These are phyloP conservation scores for Alternaria arborescens DNA, from an alignment of 2,329 filamentous ascomycete genomes.

Conservation along the genomic window DNA sequence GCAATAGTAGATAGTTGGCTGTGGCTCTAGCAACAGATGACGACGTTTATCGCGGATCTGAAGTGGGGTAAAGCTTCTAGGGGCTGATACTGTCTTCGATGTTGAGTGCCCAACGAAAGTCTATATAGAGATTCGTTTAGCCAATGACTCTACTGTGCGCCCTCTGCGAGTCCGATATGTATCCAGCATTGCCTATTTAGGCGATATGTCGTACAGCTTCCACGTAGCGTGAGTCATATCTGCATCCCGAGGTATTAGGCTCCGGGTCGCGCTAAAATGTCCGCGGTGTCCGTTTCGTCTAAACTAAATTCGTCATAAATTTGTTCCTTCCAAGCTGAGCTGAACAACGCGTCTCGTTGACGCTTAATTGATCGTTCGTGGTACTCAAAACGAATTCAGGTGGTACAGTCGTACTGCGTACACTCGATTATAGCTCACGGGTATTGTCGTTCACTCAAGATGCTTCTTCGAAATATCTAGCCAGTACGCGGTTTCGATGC, in stretches of 20 bases:
- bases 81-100: constrained; percentile 6
- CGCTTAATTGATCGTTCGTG: neutral
- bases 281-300: constrained; percentile 13
- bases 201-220: constrained; percentile 40
- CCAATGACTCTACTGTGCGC: constrained; percentile 24
- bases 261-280: constrained; percentile 17
- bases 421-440: neutral
- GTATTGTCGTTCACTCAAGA: constrained; percentile 11
- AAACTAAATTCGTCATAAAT: neutral
- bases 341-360: neutral
- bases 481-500: constrained; percentile 68
- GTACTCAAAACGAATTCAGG: neutral
- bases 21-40: neutral
- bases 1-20: neutral
- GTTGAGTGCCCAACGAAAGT: constrained; percentile 23
- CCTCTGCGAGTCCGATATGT: constrained; percentile 26
- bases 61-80: constrained; percentile 16
- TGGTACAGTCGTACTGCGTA: neutral
- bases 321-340: neutral
- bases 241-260: constrained; percentile 18
- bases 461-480: constrained; percentile 56
- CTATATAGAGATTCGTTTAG: constrained; percentile 26
- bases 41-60: neutral
- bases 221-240: constrained; percentile 42
- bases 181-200: constrained; percentile 28